Percentiles rank a stretch among this genome's conserved stretches.
These are phyloP conservation scores for Aspergillus ruber DNA, from an alignment of 2,329 filamentous ascomycete genomes.

Conservation along the genomic window DNA sequence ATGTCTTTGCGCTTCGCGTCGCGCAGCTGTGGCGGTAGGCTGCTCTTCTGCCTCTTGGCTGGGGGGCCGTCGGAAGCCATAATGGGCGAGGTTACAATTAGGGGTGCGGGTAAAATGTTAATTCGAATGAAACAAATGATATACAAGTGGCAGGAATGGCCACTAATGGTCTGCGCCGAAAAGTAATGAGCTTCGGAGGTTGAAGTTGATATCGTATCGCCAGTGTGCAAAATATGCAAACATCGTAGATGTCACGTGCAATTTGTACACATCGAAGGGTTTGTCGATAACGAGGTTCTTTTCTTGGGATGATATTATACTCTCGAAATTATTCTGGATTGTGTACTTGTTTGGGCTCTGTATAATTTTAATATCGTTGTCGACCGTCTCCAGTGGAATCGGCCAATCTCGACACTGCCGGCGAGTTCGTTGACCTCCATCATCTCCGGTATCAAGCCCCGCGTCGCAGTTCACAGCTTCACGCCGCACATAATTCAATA, in stretches of 20 bases:
- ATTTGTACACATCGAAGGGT: not conserved
- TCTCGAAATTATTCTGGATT: too few species aligned
- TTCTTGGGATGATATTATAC: too few species aligned
- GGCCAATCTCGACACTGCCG: not conserved
- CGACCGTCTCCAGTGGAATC: too few species aligned
- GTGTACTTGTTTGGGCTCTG: too few species aligned
- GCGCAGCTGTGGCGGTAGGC: constrained; percentile 29
- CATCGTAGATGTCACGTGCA: constrained; percentile 8
- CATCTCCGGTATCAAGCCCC: constrained; percentile 19
- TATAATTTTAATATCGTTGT: too few species aligned
- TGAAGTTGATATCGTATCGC: constrained; percentile 3
- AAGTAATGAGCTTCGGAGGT: constrained; percentile 1
- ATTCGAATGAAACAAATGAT: not conserved
- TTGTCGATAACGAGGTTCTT: not conserved
- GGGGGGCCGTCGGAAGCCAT: constrained; percentile 34
- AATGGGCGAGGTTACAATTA: not conserved
- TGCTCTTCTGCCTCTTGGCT: constrained; percentile 34
- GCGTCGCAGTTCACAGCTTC: constrained; percentile 26
- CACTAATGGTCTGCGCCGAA: not conserved
- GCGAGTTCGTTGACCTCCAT: not conserved
- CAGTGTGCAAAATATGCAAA: constrained; percentile 26
- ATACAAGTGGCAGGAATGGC: constrained; percentile 1
- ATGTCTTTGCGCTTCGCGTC: constrained; percentile 75
- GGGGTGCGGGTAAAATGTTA: not conserved
- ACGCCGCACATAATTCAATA: constrained; percentile 11